Percentiles rank a stretch among this genome's conserved stretches.
These are phyloP conservation scores for Suillus weaverae DNA, from an alignment of 768 basidiomycete genomes.

Conservation along the genomic window DNA sequence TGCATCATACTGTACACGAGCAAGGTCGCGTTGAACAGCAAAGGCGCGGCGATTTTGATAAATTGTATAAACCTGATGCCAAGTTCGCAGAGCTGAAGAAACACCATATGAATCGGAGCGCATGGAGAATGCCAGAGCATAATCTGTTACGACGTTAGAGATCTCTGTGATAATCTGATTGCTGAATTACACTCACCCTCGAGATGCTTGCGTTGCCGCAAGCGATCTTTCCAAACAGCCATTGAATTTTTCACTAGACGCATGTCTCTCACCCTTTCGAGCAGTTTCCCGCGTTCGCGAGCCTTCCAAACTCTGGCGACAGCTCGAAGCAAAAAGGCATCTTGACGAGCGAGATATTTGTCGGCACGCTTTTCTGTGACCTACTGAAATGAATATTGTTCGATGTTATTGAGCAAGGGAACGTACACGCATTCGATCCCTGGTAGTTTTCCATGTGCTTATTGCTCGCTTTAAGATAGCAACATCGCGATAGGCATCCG, in stretches of 20 bases:
- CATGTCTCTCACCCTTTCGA: conserved; percentile 51
- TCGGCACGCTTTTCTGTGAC: conserved; percentile 52
- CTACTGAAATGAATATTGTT: conserved; percentile 38
- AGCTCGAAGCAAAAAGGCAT: conserved; percentile 57
- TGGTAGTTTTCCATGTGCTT: conserved; percentile 55
- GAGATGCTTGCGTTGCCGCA: conserved; percentile 39
- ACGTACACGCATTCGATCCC: conserved; percentile 51
- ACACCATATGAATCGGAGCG: conserved; percentile 43
- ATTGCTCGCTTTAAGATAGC: conserved; percentile 47
- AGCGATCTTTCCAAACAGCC: conserved; percentile 49
- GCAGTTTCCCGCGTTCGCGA: conserved; percentile 57
- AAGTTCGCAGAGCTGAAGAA: conserved; percentile 40
- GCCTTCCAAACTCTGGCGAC: conserved; percentile 68
- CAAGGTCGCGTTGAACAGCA: conserved; percentile 42
- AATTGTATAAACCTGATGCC: conserved; percentile 43
- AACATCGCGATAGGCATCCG: conserved; percentile 43
- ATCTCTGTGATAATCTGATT: conserved; percentile 2
- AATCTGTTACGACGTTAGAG: conserved; percentile 34
- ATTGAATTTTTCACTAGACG: conserved; percentile 48
- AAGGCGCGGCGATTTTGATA: conserved; percentile 48
- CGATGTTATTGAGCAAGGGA: background rate
- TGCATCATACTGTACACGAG: conserved; percentile 41
- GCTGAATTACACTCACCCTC: conserved; percentile 41
- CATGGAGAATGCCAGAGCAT: conserved; percentile 49
- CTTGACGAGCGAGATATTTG: conserved; percentile 57